phyloP scores from a whole-genome alignment of 176 grass and related monocot genomes.

The Oryza longistaminata region DNA sequence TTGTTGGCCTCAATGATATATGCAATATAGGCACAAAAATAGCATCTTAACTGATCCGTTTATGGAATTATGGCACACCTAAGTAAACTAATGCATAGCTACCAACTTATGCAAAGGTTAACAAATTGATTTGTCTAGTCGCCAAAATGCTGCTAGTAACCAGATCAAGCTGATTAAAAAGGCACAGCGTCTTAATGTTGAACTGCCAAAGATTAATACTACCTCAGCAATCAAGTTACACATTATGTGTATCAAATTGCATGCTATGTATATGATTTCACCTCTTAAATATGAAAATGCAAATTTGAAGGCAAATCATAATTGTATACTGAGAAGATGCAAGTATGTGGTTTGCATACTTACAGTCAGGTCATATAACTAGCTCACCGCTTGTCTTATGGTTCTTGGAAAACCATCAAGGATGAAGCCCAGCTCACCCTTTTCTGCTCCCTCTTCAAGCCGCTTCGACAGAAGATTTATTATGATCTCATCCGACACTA shows the following conservation, averaged over 20 bases:
- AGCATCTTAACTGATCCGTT: neutral
- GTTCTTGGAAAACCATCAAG: constrained; percentile 96
- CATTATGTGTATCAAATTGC: neutral
- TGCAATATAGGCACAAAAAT: neutral
- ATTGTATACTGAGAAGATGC: constrained; percentile 19
- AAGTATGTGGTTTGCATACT: constrained; percentile 45
- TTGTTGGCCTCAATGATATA: neutral
- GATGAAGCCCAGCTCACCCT: constrained; percentile 92
- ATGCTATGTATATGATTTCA: neutral
- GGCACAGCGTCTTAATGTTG: neutral
- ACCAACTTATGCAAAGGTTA: neutral
- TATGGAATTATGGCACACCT: neutral
- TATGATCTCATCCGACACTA: constrained; percentile 92
- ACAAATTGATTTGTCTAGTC: neutral
- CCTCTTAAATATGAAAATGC: neutral
- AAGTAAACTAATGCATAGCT: neutral
- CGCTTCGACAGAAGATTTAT: constrained; percentile 81
- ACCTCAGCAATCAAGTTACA: neutral
- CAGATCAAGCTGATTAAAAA: neutral
- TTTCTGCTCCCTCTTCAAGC: constrained; percentile 66
- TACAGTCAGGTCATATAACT: constrained; percentile 53
- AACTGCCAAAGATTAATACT: neutral
- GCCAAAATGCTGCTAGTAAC: neutral
- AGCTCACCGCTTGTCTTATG: constrained; percentile 98
- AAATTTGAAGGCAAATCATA: neutral